Conservation (phyloP, 176 grass and related monocot species). For the Oryza punctata region DNA sequence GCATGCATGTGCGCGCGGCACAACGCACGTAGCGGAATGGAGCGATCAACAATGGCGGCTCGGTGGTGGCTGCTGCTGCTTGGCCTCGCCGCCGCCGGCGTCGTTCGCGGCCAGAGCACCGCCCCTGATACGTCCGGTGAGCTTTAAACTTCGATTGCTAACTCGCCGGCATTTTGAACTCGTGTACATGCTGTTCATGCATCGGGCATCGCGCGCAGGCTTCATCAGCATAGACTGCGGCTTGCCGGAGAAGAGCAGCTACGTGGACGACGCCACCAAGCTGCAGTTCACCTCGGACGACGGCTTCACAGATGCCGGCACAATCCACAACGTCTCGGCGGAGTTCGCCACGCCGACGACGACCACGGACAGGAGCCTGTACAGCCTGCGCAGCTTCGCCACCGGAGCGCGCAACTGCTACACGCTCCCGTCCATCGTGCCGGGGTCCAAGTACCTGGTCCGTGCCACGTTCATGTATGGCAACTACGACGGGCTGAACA, state of each 20-base stretch:
- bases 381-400: background rate
- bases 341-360: background rate
- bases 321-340: background rate
- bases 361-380: background rate
- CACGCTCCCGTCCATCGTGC: conserved; percentile 39
- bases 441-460: background rate
- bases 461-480: conserved; percentile 47
- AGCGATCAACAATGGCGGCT: background rate
- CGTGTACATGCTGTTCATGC: background rate
- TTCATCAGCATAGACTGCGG: conserved; percentile 15
- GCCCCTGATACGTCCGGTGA: background rate
- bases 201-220: background rate
- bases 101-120: background rate
- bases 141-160: background rate
- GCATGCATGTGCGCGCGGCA: background rate
- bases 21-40: background rate
- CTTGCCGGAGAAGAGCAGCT: conserved; percentile 3
- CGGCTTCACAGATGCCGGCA: background rate
- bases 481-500: background rate
- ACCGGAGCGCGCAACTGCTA: conserved; percentile 49
- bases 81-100: background rate
- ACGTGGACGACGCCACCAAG: background rate
- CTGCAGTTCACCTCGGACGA: background rate
- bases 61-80: background rate
- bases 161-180: background rate